Base-by-base conservation (phyloP, 768 basidiomycete species). In the Lactarius hengduanensis region DNA sequence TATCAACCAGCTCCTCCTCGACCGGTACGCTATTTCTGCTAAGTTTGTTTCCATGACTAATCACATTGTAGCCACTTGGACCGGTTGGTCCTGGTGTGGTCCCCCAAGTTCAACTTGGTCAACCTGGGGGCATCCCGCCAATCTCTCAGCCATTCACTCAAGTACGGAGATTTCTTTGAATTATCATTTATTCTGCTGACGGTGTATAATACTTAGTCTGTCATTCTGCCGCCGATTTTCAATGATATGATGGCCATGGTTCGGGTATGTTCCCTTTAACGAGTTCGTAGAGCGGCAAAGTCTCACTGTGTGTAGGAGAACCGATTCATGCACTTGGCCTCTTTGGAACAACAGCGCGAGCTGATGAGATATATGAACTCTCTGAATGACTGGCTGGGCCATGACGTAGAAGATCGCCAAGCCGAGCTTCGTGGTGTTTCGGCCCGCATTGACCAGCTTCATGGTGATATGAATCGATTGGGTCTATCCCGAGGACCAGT, bases 351-450 rank as follows among this genome's bases (percentile, higher is more conserved):
- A 72, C 90, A 91, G 70, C 82, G 90, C 45, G 90, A 90, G 73
- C 77, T 92, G 59, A 91, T 91, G 84, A 79, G 88, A 61, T 93
- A 94, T 70, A 87, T 94, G 84, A 73, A 83, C 57, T 83, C 81
- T 2, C 77, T 94, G 38, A 94, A 94, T 69, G 82, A 84, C 40
- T 94, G 92, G 92, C 78, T 94, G 18, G 86, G 82, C 63, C 83
- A 86, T 40, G 92, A 94, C 74, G 90, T 92, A 0, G 81, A 82
- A 56, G 90, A 92, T 75, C 86, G 92, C 28, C 91, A 91, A 68
- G 80, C 83, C 4, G 92, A 93, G 73, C 76, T 94, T 45, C 81
- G 81, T 20, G 84, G 83, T 10, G 84, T 94, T 9, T 79, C 84
- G 53, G 85, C 84, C 20, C 83, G 89, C 13, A 79, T 94, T 7